A percentile compares a stretch with the other conserved stretches of the same genome.
These are phyloP conservation scores for Blepharisma stoltei DNA, from an alignment of 73 alveolate species.

Conservation along the genomic window DNA sequence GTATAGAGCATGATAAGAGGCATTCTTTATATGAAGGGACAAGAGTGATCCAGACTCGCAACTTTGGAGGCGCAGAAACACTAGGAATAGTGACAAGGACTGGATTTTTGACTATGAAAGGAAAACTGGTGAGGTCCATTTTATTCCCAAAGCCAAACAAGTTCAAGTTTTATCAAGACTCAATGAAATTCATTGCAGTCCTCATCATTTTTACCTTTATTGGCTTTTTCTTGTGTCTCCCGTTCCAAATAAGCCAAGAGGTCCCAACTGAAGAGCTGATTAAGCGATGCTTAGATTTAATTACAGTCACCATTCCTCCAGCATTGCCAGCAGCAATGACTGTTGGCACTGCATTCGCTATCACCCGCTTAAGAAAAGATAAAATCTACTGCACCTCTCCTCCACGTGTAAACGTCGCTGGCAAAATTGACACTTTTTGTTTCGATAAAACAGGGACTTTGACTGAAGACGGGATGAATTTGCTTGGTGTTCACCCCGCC, in stretches of 20 bases:
- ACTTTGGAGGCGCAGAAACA: constrained; percentile 53
- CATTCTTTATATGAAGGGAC: constrained; percentile 66
- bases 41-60: constrained; percentile 71
- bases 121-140: constrained; percentile 81
- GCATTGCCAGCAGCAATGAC: constrained; percentile 72
- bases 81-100: constrained; percentile 71
- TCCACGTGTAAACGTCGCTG: constrained; percentile 84
- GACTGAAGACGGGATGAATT: constrained; percentile 93
- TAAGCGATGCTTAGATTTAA: constrained; percentile 48
- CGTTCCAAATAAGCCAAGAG: neutral
- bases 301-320: constrained; percentile 77
- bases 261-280: neutral
- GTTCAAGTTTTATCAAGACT: constrained; percentile 84
- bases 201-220: constrained; percentile 75
- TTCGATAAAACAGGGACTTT: constrained; percentile 98
- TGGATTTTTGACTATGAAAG: constrained; percentile 87
- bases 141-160: constrained; percentile 76
- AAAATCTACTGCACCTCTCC: constrained; percentile 85
- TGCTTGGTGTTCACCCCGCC: constrained; percentile 51
- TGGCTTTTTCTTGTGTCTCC: constrained; percentile 40
- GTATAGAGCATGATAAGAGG: neutral
- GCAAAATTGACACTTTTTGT: constrained; percentile 80
- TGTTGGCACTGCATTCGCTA: constrained; percentile 53
- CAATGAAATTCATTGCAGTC: constrained; percentile 78
- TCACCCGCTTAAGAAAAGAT: constrained; percentile 65